Conservation (phyloP, 1,139 yeast genomes). For the Tardiomyces blankii region DNA sequence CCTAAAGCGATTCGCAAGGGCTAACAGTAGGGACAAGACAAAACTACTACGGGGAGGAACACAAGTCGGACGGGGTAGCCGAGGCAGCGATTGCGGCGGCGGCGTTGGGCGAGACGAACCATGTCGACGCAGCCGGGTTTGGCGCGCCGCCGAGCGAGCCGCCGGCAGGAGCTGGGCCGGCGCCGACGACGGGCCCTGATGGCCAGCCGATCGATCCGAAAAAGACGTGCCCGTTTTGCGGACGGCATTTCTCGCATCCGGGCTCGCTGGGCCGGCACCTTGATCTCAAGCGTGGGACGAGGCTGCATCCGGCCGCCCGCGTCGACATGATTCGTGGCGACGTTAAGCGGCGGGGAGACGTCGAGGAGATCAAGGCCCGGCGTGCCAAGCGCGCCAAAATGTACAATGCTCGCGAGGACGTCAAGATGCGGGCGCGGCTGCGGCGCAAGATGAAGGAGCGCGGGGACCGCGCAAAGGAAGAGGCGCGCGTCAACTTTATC, state of each 20-base stretch:
- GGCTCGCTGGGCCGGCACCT: conserved; percentile 44
- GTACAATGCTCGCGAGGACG: conserved; percentile 37
- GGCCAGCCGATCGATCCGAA: conserved; percentile 11
- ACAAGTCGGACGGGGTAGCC: neutral
- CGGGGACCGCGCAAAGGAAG: conserved; percentile 25
- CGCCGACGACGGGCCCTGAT: no score
- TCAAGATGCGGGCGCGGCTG: conserved; percentile 29
- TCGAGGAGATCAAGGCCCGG: conserved; percentile 30
- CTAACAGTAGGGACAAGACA: neutral
- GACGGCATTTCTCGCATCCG: conserved; percentile 37
- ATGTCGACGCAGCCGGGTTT: neutral
- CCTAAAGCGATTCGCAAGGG: no score
- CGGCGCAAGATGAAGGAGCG: conserved; percentile 31
- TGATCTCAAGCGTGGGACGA: conserved; percentile 37
- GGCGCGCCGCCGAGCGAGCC: conserved; percentile 12
- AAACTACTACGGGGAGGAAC: neutral
- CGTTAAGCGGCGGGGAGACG: conserved; percentile 40
- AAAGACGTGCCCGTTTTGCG: conserved; percentile 37
- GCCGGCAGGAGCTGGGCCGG: conserved; percentile 9
- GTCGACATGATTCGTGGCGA: conserved; percentile 33
- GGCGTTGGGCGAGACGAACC: neutral
- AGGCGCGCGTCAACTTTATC: conserved; percentile 27
- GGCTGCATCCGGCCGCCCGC: conserved; percentile 33
- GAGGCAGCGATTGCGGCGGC: neutral
- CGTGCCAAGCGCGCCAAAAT: conserved; percentile 30